Evolutionary conservation across 2,329 filamentous ascomycete genomes (phyloP).

Genomic region (Myrmaecium sp.): DNA sequence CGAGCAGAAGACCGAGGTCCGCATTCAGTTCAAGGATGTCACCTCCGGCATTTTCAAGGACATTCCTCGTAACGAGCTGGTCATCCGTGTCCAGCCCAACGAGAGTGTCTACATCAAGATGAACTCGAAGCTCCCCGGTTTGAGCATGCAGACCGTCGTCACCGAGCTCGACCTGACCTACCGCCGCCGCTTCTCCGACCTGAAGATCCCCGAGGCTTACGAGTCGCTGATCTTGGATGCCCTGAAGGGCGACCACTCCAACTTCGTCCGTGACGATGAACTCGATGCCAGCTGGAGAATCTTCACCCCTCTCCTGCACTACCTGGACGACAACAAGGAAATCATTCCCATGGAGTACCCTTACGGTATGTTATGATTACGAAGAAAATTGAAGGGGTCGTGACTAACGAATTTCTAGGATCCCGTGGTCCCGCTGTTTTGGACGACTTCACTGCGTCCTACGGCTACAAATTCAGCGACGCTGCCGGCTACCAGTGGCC

Average conservation of each 20-base stretch:
- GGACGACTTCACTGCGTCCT: constrained; percentile 94
- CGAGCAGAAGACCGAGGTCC: constrained; percentile 98
- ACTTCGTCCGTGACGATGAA: constrained; percentile 57
- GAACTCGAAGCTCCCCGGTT: constrained; percentile 97
- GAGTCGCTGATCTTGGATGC: constrained; percentile 95
- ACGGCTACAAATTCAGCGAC: constrained; percentile 98
- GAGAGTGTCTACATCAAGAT: constrained; percentile 99
- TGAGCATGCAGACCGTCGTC: constrained; percentile 98
- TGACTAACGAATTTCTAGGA: constrained; percentile 38
- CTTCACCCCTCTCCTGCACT: constrained; percentile 93
- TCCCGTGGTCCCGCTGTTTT: constrained; percentile 91
- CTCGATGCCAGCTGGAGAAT: constrained; percentile 96
- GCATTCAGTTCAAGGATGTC: constrained; percentile 98
- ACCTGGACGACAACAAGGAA: constrained; percentile 98
- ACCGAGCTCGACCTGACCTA: constrained; percentile 98
- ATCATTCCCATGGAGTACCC: constrained; percentile 99
- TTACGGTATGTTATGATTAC: constrained; percentile 65
- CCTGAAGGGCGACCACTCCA: constrained; percentile 97
- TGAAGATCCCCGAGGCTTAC: constrained; percentile 98
- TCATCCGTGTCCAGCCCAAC: constrained; percentile 98
- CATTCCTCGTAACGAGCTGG: constrained; percentile 95
- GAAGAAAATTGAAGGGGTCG: too few species aligned
- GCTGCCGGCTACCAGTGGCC: constrained; percentile 84
- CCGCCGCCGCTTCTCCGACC: constrained; percentile 91
- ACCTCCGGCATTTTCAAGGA: constrained; percentile 99